Conservation (phyloP, 2,329 filamentous ascomycete species). For the Colletotrichum nymphaeae region DNA sequence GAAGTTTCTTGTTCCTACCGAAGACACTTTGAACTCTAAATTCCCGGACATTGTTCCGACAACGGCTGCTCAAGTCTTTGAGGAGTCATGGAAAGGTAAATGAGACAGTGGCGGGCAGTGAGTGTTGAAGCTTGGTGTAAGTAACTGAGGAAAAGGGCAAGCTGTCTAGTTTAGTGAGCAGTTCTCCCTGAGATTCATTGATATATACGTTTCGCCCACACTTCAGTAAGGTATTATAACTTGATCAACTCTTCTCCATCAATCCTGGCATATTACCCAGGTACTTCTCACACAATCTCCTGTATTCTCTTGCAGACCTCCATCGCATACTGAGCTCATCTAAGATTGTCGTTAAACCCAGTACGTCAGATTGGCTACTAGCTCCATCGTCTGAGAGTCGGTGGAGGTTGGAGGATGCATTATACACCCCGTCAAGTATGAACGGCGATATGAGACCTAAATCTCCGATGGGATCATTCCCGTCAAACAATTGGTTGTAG, state of each 20-base stretch:
- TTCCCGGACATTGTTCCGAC: constrained; percentile 42
- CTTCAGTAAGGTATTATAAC: background rate
- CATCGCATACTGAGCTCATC: background rate
- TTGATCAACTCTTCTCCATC: background rate
- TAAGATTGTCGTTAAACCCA: background rate
- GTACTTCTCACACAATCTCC: background rate
- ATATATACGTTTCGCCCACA: too few relatives aligned
- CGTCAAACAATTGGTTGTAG: background rate
- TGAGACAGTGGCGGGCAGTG: background rate
- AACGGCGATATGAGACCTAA: background rate
- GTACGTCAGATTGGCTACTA: background rate
- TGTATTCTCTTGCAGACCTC: background rate
- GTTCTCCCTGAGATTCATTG: too few relatives aligned
- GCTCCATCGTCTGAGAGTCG: background rate
- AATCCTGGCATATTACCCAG: background rate
- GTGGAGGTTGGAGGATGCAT: background rate
- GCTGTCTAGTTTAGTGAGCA: background rate
- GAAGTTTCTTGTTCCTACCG: constrained; percentile 35
- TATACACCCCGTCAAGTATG: background rate
- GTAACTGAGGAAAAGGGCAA: background rate
- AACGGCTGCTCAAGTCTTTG: constrained; percentile 40
- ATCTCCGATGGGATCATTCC: background rate
- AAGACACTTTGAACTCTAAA: constrained; percentile 41
- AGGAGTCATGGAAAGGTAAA: constrained; percentile 11
- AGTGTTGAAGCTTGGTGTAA: background rate